These are phyloP conservation scores for Lentinus brumalis DNA, from an alignment of 768 basidiomycete species.

Conservation along the genomic window DNA sequence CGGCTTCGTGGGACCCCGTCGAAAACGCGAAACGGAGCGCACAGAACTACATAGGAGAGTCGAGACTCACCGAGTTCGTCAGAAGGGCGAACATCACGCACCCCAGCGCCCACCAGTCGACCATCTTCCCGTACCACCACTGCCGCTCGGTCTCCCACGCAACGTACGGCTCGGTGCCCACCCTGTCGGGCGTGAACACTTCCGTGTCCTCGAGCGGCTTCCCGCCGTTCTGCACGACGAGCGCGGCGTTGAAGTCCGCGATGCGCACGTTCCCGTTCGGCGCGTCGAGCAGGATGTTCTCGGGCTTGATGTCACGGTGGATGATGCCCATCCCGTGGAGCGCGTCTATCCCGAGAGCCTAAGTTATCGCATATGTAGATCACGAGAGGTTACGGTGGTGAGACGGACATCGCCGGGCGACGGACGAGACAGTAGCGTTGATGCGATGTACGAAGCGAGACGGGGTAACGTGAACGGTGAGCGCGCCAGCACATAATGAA, in stretches of 20 bases:
- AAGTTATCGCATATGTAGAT: no score
- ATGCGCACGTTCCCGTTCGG: conserved; percentile 23
- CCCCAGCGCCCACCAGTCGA: conserved; percentile 33
- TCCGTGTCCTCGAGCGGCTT: conserved; percentile 18
- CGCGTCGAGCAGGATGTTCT: conserved; percentile 49
- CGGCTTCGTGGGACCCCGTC: no score
- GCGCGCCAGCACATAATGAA: not conserved
- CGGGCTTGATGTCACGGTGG: conserved; percentile 61
- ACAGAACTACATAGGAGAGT: not conserved
- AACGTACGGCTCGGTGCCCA: conserved; percentile 29
- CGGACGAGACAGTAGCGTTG: no score
- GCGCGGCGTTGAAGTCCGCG: conserved; percentile 30
- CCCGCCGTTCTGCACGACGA: conserved; percentile 12
- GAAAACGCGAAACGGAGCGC: not conserved
- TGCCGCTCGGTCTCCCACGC: conserved; percentile 26
- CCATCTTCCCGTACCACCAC: conserved; percentile 28
- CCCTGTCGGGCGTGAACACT: conserved; percentile 17
- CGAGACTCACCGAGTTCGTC: conserved; percentile 29
- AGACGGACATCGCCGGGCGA: not conserved
- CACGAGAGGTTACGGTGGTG: no score
- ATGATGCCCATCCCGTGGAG: conserved; percentile 58
- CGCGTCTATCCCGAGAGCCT: conserved; percentile 33
- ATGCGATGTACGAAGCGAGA: not conserved
- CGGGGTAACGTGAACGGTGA: conserved; percentile 1
- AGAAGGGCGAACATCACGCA: conserved; percentile 30